phyloP scores from a whole-genome alignment of 2,329 filamentous ascomycete species.

The Blastomyces parvus region DNA sequence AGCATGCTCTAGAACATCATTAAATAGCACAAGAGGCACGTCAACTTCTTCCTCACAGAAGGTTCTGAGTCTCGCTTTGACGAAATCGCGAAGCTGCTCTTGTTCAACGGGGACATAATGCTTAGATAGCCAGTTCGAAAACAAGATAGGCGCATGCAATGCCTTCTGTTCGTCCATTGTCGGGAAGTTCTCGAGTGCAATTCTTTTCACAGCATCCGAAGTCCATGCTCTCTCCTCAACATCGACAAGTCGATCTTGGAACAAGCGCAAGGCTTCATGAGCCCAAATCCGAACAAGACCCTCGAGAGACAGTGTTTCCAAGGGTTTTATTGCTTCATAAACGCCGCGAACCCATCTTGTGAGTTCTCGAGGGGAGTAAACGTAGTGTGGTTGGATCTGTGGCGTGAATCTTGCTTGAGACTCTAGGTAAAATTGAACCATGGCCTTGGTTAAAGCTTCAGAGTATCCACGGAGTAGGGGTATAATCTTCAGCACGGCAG shows the following conservation, averaged over 20 bases:
- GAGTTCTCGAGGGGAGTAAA: constrained; percentile 97
- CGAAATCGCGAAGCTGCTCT: constrained; percentile 89
- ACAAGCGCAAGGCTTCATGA: constrained; percentile 88
- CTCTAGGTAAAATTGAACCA: constrained; percentile 93
- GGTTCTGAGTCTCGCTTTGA: constrained; percentile 91
- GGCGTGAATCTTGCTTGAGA: constrained; percentile 92
- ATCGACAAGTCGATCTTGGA: constrained; percentile 91
- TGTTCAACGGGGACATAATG: constrained; percentile 95
- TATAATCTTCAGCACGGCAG: constrained; percentile 90
- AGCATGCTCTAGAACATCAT: constrained; percentile 96
- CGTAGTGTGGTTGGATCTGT: constrained; percentile 95
- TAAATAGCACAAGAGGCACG: constrained; percentile 96
- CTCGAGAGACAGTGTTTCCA: constrained; percentile 80
- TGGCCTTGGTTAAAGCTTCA: constrained; percentile 86
- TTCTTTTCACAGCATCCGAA: constrained; percentile 71
- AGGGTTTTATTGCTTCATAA: constrained; percentile 89
- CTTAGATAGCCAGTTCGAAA: constrained; percentile 99
- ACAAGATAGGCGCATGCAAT: constrained; percentile 85
- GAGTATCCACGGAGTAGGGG: constrained; percentile 91
- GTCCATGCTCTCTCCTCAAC: constrained; percentile 96
- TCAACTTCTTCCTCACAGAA: constrained; percentile 99
- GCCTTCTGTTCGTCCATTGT: constrained; percentile 87
- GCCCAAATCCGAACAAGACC: constrained; percentile 96
- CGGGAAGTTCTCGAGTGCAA: constrained; percentile 86
- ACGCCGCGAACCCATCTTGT: constrained; percentile 96